phyloP scores from a whole-genome alignment of 345 rosid species.

The Populus tremula region DNA sequence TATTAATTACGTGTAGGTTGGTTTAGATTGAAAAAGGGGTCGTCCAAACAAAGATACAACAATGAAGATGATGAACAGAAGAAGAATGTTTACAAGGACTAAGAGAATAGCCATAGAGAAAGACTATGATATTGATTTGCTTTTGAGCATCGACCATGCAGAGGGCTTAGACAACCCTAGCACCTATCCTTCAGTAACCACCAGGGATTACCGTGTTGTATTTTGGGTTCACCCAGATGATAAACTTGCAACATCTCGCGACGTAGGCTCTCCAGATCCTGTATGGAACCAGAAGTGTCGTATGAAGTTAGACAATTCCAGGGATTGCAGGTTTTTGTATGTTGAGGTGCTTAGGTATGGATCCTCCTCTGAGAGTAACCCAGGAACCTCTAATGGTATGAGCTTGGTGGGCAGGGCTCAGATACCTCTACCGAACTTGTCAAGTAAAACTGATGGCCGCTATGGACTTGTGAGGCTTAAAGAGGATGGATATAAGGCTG shows the following conservation, averaged over 20 bases:
- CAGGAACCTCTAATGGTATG: slow-evolving; percentile 7
- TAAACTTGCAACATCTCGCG: neutral
- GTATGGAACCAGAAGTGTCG: neutral
- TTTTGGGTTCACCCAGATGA: neutral
- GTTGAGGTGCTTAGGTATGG: slow-evolving; percentile 8
- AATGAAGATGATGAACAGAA: neutral
- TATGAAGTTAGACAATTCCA: neutral
- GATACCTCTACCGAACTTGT: neutral
- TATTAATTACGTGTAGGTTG: neutral
- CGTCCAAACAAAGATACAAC: neutral
- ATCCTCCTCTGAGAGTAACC: neutral
- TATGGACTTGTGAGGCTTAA: slow-evolving; percentile 14
- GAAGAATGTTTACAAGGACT: neutral
- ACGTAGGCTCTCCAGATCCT: neutral
- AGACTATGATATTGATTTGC: neutral
- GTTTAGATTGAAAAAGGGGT: neutral
- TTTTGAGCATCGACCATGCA: neutral
- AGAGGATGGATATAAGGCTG: neutral
- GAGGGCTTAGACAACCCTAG: slow-evolving; percentile 12
- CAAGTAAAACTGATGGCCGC: neutral
- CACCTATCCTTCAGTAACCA: neutral
- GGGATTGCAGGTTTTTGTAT: slow-evolving; percentile 6
- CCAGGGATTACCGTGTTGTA: neutral
- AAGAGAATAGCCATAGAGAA: neutral
- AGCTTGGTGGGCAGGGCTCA: slow-evolving; percentile 11